Evolutionary conservation across 768 basidiomycete genomes (phyloP), one percentile per base, ranked within the genome.

Genomic region (Termitomyces sp.): DNA sequence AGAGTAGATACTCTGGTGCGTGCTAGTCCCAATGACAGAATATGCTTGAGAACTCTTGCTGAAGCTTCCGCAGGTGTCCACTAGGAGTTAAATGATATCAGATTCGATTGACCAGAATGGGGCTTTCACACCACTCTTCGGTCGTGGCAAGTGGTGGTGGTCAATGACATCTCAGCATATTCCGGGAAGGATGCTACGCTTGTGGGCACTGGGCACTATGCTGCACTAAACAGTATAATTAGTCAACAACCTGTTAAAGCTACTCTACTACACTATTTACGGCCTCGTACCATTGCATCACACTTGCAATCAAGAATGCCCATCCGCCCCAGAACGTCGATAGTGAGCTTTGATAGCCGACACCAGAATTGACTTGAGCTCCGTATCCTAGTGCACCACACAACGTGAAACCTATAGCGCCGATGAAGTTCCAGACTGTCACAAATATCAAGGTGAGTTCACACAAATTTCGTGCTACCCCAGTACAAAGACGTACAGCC

Each of bases 291-390:
- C 80, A 73, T 69, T 86, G 85, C 18, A 82, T 64, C 0, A 78
- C 61, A 61, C 81, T 83, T 4, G 82, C 84, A 44, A 86, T 79
- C 68, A 87, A 70, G 72, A 87, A 87, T 3, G 80, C 84, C 82
- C 83, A 86, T 5, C 78, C 74, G 22, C 78, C 80, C 82, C 83
- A 85, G 63, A 82, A 86, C 0, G 84, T 86, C 5, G 74, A 74
- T 46, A 82, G 66, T 6, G 76, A 74, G 64, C 81, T 83, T 65
- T 86, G 76, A 62, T 84, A 86, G 42, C 74, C 72, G 16, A 72
- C 76, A 24, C 74, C 70, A 14, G 62, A 64, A 52, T 64, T 68
- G 9, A 24, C 52, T 55, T 63, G 54, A 20, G 69, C 54, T 0
- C 74, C 77, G 53, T 79, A 85, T 0, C 85, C 85, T 13, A 85